Base-by-base conservation (phyloP, 108 stramenopile genomes). In the Nitzschia palea region DNA sequence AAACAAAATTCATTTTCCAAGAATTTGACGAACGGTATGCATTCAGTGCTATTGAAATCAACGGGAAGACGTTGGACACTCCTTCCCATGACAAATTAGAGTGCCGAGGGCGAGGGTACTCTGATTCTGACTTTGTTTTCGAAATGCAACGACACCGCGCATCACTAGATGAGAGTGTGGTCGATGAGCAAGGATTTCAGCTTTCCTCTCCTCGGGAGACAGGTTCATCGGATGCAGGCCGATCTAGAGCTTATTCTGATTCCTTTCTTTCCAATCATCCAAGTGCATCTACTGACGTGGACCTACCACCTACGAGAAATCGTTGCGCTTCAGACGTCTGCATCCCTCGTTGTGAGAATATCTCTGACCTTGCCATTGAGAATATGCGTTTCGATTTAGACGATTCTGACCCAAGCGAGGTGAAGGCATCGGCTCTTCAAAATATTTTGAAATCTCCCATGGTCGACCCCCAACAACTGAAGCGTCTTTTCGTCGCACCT, bases 71-170 rank as follows among this genome's bases (percentile, higher is more conserved):
- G n/a, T n/a, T n/a, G n/a, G n/a, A n/a, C n/a, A n/a, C n/a, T n/a
- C n/a, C 47, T 12, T 40, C 37, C 37, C 12, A 10, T 40, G 37
- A 40, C 6, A 48, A 48, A 20, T 12, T 20, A 18, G 18, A 37
- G 28, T 33, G 34, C 22, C 61, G 70, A 6, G 37, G 14, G 18
- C 61, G 70, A 12, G 42, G 55, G 1, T 71, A 26, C 45, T 71
- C 70, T 14, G 70, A 71, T 55, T 71, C 70, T 26, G 70, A 71
- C 25, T 42, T 52, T 32, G 62, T 63, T 8, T 33, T 29, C 28
- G 55, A 58, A 52, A 45, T 40, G 28, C 50, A 61, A 3, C 57
- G 62, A n/a, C 61, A 48, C 14, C 53, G 34, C 20, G 27, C 31
- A 6, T 4, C 29, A 5, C 10, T 32, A 12, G 54, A 55, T 5